phyloP scores from a whole-genome alignment of 2,329 filamentous ascomycete species.

The Botrytis porri region DNA sequence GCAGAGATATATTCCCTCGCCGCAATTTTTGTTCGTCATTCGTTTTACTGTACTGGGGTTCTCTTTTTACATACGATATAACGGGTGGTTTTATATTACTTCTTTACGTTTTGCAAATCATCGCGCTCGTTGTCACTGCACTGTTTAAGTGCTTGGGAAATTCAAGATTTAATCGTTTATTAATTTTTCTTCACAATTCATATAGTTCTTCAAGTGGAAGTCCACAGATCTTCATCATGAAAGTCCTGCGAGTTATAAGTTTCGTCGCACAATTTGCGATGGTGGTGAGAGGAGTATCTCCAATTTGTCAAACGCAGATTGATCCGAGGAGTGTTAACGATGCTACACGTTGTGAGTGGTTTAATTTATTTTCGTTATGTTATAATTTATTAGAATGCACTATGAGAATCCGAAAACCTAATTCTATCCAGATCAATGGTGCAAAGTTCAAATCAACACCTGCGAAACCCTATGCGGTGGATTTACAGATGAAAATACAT shows the following conservation, averaged over 20 bases:
- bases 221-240: background rate
- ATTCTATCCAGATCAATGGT: slow-evolving; percentile 49
- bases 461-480: slow-evolving; percentile 59
- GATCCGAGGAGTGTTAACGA: background rate
- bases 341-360: background rate
- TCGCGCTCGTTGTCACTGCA: background rate
- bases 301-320: background rate
- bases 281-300: background rate
- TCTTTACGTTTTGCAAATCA: background rate
- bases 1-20: background rate
- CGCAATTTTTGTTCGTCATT: background rate
- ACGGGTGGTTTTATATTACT: background rate
- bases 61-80: background rate
- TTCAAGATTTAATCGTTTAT: background rate
- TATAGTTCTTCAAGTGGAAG: background rate
- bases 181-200: background rate
- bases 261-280: background rate
- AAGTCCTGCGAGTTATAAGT: background rate
- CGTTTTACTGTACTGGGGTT: background rate
- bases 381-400: no score
- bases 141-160: background rate
- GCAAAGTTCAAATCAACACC: slow-evolving; percentile 54
- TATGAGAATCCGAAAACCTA: background rate
- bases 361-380: no score
- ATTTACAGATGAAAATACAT: slow-evolving; percentile 45